A percentile compares a stretch with the other conserved stretches of the same genome.
phyloP scores from a whole-genome alignment of 1,284 basidiomycete species.

The Trichosporon inkin region DNA sequence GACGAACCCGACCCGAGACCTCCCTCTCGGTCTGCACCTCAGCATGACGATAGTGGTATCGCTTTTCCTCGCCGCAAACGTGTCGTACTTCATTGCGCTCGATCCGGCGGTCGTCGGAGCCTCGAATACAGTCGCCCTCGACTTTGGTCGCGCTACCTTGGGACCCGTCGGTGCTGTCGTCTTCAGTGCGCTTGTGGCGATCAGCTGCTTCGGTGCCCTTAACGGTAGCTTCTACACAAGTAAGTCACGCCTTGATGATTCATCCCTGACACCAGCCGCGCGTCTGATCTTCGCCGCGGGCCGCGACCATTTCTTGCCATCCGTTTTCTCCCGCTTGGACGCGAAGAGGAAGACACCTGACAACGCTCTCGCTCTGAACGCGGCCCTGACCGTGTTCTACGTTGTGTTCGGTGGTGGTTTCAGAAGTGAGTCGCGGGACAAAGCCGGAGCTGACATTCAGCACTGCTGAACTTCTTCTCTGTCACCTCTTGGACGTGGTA shows the following conservation, averaged over 20 bases:
- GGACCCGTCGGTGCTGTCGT: slow-evolving; percentile 78
- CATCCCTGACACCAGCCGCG: slow-evolving; percentile 49
- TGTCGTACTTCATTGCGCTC: slow-evolving; percentile 91
- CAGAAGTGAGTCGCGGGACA: slow-evolving; percentile 52
- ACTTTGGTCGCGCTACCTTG: slow-evolving; percentile 83
- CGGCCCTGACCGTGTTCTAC: slow-evolving; percentile 66
- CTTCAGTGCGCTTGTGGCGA: slow-evolving; percentile 80
- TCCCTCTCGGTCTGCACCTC: slow-evolving; percentile 81
- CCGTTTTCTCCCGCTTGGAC: slow-evolving; percentile 72
- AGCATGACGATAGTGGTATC: slow-evolving; percentile 67
- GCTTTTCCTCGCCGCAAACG: slow-evolving; percentile 75
- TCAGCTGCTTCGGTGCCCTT: slow-evolving; percentile 89
- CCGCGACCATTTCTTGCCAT: slow-evolving; percentile 79
- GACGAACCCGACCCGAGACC: slow-evolving; percentile 73
- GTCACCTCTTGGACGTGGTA: slow-evolving; percentile 75
- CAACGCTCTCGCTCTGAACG: slow-evolving; percentile 76
- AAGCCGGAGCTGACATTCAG: slow-evolving; percentile 21
- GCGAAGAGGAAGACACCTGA: slow-evolving; percentile 71
- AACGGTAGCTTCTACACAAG: slow-evolving; percentile 82
- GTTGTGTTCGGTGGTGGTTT: slow-evolving; percentile 84
- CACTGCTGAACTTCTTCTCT: slow-evolving; percentile 68
- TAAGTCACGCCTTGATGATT: slow-evolving; percentile 16
- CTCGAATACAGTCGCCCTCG: slow-evolving; percentile 84
- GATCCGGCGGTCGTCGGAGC: slow-evolving; percentile 60
- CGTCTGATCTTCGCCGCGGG: slow-evolving; percentile 84